Base-by-base conservation (phyloP, 306 rosid genomes). In the Vigna reflexopilosa region DNA sequence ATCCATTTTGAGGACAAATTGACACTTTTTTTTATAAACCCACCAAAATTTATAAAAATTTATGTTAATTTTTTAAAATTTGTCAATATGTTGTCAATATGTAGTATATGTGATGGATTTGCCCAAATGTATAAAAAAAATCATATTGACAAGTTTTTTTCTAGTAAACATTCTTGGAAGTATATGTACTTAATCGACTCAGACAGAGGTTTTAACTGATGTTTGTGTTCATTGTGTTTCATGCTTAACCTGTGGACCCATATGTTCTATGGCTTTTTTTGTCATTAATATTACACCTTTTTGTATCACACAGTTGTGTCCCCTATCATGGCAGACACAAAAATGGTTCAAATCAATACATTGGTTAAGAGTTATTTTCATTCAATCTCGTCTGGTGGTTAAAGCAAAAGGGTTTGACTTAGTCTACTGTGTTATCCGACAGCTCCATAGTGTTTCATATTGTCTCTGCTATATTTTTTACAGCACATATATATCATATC, bases 301-400 rank as follows among this genome's bases (percentile, higher is more conserved):
- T 47, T 73, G 50, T 88, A 86, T 36, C 40, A 30, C 16, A 9
- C 32, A 19, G 9, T 16, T 8, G 26, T 17, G 88, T 80, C 83
- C 26, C 52, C 20, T 68, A 85, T 86, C 88, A 69, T 22, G 44
- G 86, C 63, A 38, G 82, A 87, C 95, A 82, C 4, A 3, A 3
- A 70, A 24, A 28, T 20, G 17, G 32, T 76, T 45, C 30, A 59
- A 30, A 0, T 9, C 15, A 36, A 14, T 69, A 1, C 42, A 50
- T 54, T 36, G 78, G 69, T 38, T 70, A 8, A 34, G 32, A 56
- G 0, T 54, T 38, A 17, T 9, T 8, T 54, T 17, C 20, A 20
- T 74, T 57, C 16, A 62, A 59, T 10, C 44, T 57, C 77, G 70
- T 59, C 40, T 67, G 67, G 70, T 64, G 67, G 24, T 58, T 34